Base-by-base conservation (phyloP, 1,284 basidiomycete genomes). In the Ceratobasidium papillatum region DNA sequence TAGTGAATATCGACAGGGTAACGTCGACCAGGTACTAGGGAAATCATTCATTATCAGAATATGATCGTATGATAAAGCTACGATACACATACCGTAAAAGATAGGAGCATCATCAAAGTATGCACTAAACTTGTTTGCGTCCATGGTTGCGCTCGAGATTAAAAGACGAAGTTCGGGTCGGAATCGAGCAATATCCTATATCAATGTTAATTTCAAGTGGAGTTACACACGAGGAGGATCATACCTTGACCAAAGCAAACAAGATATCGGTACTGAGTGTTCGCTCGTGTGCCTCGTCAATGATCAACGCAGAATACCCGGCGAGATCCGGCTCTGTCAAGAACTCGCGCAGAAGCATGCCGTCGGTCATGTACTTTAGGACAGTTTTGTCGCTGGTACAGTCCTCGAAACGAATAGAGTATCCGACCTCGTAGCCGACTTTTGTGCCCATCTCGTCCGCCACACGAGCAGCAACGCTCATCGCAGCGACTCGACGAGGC, bases 1-100 rank as follows among this genome's bases (percentile, higher is more conserved):
- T 98, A 99, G 82, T 98, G 96, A 77, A 99, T 97, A 81, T 99
- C 98, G 76, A 99, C 98, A 12, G 98, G 96, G 83, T 96, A 99
- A 79, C 94, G 91, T 78, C 98, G 93, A 78, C 98, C 98, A 75
- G 98, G 98, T 54, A 99, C 95, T 95, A 76, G 19, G 30, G 7
- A 61, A 17, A 68, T 58, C 1, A 74, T 25, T 45, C 72, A 58
- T 9, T 62, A n/a, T n/a, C n/a, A n/a, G n/a, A n/a, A n/a, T n/a
- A n/a, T n/a, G n/a, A n/a, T n/a, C n/a, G n/a, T 32, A 47, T 22
- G 58, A 36, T 27, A n/a, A 14, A 74, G 62, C 22, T 22, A 68
- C 14, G 27, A 59, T 17, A 0, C 9, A 81, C 89, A 77, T 78
- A 94, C 94, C 91, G 79, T 94, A 94, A 82, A 98, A 98, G 58